phyloP scores from a whole-genome alignment of 164 flowering plant species.

The Dillenia suffruticosa region DNA sequence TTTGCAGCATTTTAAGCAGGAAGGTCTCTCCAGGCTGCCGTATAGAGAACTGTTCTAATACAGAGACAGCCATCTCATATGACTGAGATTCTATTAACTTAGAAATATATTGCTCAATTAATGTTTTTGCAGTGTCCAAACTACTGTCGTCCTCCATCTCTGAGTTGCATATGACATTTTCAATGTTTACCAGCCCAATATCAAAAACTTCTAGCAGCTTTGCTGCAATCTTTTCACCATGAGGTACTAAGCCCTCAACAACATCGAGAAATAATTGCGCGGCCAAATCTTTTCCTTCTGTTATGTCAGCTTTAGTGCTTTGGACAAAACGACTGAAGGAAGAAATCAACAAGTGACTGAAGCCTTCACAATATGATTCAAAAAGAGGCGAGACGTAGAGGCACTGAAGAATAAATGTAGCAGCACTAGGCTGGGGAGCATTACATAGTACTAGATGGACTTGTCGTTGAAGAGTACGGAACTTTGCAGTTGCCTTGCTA shows the following conservation, averaged over 20 bases:
- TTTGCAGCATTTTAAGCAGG: constrained; percentile 52
- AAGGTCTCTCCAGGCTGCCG: constrained; percentile 58
- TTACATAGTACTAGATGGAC: constrained; percentile 46
- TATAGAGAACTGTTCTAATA: constrained; percentile 72
- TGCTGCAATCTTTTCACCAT: constrained; percentile 53
- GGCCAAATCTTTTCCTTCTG: constrained; percentile 48
- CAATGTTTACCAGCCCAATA: constrained; percentile 45
- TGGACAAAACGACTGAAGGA: constrained; percentile 54
- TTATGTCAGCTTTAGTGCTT: constrained; percentile 26
- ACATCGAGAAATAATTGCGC: constrained; percentile 53
- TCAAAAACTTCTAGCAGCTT: constrained; percentile 71
- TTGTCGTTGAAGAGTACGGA: constrained; percentile 71
- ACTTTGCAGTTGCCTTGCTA: constrained; percentile 69
- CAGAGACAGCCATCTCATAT: constrained; percentile 58
- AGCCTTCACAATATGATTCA: constrained; percentile 64
- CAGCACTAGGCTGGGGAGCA: constrained; percentile 64
- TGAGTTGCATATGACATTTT: constrained; percentile 29
- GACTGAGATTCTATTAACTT: constrained; percentile 57
- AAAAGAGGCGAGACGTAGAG: constrained; percentile 63
- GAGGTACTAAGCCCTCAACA: constrained; percentile 33
- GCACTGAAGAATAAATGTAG: constrained; percentile 62
- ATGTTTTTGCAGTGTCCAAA: constrained; percentile 35
- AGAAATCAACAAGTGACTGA: constrained; percentile 78
- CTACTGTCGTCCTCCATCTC: constrained; percentile 21
- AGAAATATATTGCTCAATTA: constrained; percentile 50